These are phyloP conservation scores for Solanum chmielewskii DNA, from an alignment of 257 asterid species.

Conservation along the genomic window DNA sequence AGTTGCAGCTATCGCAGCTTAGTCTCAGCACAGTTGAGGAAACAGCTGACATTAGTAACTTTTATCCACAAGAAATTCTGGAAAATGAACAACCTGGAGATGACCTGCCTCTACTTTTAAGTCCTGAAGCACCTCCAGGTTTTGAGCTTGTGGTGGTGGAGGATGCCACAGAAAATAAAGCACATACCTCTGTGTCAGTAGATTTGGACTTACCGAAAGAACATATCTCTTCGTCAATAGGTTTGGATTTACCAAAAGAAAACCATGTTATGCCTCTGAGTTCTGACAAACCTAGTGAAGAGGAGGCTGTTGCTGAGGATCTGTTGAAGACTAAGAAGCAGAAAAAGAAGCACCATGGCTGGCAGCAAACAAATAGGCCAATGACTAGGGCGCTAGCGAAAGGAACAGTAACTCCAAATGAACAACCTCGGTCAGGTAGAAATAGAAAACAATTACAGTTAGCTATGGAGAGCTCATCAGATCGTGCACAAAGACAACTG, in stretches of 20 bases:
- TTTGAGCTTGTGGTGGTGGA: conserved; percentile 16
- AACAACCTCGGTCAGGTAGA: neutral
- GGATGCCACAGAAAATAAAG: neutral
- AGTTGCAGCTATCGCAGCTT: neutral
- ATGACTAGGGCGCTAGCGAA: neutral
- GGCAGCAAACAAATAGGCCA: neutral
- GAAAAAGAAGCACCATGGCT: neutral
- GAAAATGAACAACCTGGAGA: conserved; percentile 1
- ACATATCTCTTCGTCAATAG: neutral
- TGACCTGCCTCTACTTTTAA: neutral
- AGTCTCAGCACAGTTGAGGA: neutral
- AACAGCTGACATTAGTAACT: neutral
- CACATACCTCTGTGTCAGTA: neutral
- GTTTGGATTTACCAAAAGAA: neutral
- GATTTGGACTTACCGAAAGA: neutral
- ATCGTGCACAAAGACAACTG: conserved; percentile 5
- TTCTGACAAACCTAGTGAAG: neutral
- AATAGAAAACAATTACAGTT: neutral
- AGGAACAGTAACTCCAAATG: neutral
- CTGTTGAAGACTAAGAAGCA: neutral
- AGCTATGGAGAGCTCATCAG: neutral
- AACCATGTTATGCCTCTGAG: neutral
- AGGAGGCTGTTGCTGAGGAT: neutral
- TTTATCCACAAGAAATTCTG: neutral
- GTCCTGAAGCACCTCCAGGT: conserved; percentile 28